Base-by-base conservation (phyloP, 2,329 filamentous ascomycete species). In the Helminthosporium solani region DNA sequence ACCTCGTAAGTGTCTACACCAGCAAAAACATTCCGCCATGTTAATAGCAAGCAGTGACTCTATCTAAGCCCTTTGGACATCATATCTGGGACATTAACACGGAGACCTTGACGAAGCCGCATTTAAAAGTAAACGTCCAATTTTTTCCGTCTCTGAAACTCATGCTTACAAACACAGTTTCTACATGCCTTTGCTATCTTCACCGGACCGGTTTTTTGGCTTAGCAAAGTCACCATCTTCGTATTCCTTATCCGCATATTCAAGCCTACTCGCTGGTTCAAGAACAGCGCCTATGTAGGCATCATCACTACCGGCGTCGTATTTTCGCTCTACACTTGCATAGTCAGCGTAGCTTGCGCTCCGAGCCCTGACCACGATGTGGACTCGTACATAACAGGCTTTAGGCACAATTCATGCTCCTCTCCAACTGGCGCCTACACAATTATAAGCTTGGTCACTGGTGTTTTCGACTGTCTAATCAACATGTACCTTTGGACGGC, bases 81-180 rank as follows among this genome's bases (percentile, higher is more conserved):
- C 56, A 56, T 43, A 46, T 52, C 7, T 60, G 56, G 56, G 53
- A 60, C 28, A 43, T 60, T 18, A 21, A 48, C n/a, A 33, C 42
- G 15, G 14, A 14, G 5, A 20, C n/a, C 9, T 43, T 56, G 30
- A 47, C 44, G 12, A 56, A 56, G 36, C 21, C 47, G 7, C 31
- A 46, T 28, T 35, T 58, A 35, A 35, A 44, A 27, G 54, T 57
- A 50, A 14, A 47, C n/a, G n/a, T n/a, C n/a, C n/a, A n/a, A n/a
- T n/a, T n/a, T n/a, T n/a, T n/a, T n/a, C n/a, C n/a, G n/a, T n/a
- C n/a, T n/a, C 21, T 25, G 8, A 25, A 35, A 16, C 8, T 27
- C 21, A 11, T 28, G 2, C 21, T 31, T 7, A 18, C 2, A 11
- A 33, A 11, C 15, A n/a, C 3, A 59, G 54, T 40, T 45, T 34